Conservation (phyloP, 2,329 filamentous ascomycete genomes). For the Pochonia chlamydosporia region DNA sequence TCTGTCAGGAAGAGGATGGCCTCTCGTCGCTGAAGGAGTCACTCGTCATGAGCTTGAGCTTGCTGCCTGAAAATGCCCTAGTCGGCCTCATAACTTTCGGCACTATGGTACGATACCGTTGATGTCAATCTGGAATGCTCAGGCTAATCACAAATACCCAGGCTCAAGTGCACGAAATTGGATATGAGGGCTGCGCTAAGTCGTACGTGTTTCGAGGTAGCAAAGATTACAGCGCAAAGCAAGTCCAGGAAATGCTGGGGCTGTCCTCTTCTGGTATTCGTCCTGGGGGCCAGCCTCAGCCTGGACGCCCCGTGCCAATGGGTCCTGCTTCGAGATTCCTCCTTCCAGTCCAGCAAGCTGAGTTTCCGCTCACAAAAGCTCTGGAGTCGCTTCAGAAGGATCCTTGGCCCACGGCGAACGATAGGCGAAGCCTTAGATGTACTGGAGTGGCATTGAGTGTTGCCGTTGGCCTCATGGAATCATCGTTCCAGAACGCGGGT, state of each 20-base stretch:
- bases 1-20: constrained; percentile 84
- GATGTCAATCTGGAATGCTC: neutral
- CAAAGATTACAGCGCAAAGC: constrained; percentile 97
- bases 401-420: constrained; percentile 93
- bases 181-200: constrained; percentile 96
- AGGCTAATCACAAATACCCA: neutral
- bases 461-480: constrained; percentile 85
- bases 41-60: constrained; percentile 76
- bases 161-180: constrained; percentile 93
- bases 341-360: constrained; percentile 88
- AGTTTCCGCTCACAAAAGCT: constrained; percentile 95
- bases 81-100: constrained; percentile 84
- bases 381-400: constrained; percentile 94
- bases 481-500: constrained; percentile 91
- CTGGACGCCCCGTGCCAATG: constrained; percentile 69
- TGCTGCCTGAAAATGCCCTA: constrained; percentile 74
- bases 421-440: constrained; percentile 84
- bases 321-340: constrained; percentile 86
- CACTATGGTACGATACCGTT: constrained; percentile 64
- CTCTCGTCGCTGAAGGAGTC: constrained; percentile 79
- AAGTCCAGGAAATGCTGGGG: constrained; percentile 99
- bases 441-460: constrained; percentile 96
- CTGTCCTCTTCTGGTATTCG: constrained; percentile 67
- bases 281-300: constrained; percentile 67
- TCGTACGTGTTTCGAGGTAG: constrained; percentile 97